A percentile compares a stretch with the other conserved stretches of the same genome.
phyloP scores from a whole-genome alignment of 306 rosid species.

The Rosa rugosa region DNA sequence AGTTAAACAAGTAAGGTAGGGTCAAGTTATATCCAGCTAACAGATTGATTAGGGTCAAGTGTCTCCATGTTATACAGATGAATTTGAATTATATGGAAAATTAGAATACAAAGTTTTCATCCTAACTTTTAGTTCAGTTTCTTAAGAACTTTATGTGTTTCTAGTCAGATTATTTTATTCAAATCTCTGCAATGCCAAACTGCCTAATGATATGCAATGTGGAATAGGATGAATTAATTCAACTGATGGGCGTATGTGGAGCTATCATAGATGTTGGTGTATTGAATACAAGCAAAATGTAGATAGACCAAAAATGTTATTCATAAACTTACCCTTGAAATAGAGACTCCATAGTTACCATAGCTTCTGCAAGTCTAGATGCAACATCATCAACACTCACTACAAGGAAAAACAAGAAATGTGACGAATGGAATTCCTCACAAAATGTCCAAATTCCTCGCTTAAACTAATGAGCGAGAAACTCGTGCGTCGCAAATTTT shows the following conservation, averaged over 20 bases:
- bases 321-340: constrained; percentile 55
- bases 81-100: background rate
- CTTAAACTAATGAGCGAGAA: no score
- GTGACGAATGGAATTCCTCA: no score
- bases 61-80: background rate
- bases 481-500: no score
- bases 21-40: background rate
- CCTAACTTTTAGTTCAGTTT: background rate
- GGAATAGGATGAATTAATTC: background rate
- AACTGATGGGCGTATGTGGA: background rate
- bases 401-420: no score
- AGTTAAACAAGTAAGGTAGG: background rate
- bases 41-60: background rate
- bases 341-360: constrained; percentile 56
- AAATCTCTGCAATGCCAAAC: background rate
- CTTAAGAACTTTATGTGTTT: background rate
- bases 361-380: constrained; percentile 57
- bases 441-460: no score
- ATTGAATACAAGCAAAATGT: background rate
- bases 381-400: constrained; percentile 90
- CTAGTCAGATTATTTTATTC: background rate
- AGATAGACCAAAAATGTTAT: background rate
- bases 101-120: background rate
- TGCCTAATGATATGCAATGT: background rate
- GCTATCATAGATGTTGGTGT: background rate